Conservation (phyloP, 352 stramenopile species). For the Elongisporangium anandrum region DNA sequence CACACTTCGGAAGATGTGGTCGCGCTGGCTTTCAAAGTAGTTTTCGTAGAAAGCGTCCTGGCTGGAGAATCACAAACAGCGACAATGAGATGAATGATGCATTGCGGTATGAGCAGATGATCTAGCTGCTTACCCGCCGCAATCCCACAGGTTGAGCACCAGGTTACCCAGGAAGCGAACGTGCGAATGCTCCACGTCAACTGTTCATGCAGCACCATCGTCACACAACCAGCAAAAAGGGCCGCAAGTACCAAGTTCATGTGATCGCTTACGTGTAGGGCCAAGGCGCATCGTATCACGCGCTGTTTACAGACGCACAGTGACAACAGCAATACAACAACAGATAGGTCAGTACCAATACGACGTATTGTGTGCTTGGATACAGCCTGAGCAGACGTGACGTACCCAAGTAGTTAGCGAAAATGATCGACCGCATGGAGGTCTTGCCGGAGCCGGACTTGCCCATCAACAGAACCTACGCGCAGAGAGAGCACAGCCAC, state of each 20-base stretch:
- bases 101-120: neutral
- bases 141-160: constrained; percentile 99
- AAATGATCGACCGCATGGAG: constrained; percentile 99
- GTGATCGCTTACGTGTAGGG: constrained; percentile 77
- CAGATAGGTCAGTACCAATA: neutral
- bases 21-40: constrained; percentile 98
- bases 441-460: constrained; percentile 97
- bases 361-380: neutral
- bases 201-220: constrained; percentile 19
- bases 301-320: constrained; percentile 30
- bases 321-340: neutral
- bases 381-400: neutral
- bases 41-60: constrained; percentile 99
- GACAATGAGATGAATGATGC: constrained; percentile 4
- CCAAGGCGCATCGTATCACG: constrained; percentile 97
- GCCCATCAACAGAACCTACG: constrained; percentile 94
- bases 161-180: constrained; percentile 97
- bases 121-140: constrained; percentile 80
- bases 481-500: neutral
- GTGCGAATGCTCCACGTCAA: constrained; percentile 91
- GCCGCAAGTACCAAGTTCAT: neutral
- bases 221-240: constrained; percentile 5
- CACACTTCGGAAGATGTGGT: constrained; percentile 99
- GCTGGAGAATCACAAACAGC: constrained; percentile 25
- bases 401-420: constrained; percentile 97